A percentile compares a stretch with the other conserved stretches of the same genome.
These are phyloP conservation scores for Melastoma candidum DNA, from an alignment of 441 rosid genomes.

Conservation along the genomic window DNA sequence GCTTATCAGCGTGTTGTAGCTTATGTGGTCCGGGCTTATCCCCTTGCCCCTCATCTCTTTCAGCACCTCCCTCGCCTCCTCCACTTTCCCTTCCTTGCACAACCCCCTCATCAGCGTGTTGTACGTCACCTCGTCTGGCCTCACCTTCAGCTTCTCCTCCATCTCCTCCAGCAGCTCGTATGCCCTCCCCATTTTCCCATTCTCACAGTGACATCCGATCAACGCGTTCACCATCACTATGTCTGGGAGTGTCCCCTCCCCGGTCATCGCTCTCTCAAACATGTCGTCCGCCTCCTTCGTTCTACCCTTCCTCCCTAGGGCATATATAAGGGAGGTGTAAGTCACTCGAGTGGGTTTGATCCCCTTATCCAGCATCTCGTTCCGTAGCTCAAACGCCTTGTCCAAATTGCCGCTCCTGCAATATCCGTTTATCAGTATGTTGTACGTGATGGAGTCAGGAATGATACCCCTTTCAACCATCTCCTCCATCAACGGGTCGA, in stretches of 20 bases:
- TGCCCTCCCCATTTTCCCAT: slow-evolving; percentile 55
- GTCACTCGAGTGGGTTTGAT: slow-evolving; percentile 61
- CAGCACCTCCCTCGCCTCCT: slow-evolving; percentile 75
- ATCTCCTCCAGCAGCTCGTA: slow-evolving; percentile 55
- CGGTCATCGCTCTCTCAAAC: slow-evolving; percentile 38
- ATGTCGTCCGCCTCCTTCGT: slow-evolving; percentile 63
- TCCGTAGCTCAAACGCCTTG: slow-evolving; percentile 57
- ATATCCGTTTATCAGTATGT: slow-evolving; percentile 73
- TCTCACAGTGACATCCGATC: slow-evolving; percentile 69
- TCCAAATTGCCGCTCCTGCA: slow-evolving; percentile 58
- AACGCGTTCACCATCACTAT: slow-evolving; percentile 63
- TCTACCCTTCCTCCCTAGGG: slow-evolving; percentile 17
- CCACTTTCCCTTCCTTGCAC: slow-evolving; percentile 69
- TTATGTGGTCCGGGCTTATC: slow-evolving; percentile 67
- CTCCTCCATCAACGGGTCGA: slow-evolving; percentile 51
- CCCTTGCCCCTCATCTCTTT: slow-evolving; percentile 74
- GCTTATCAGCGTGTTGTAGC: slow-evolving; percentile 81
- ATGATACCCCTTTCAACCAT: slow-evolving; percentile 50
- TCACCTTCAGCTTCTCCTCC: slow-evolving; percentile 44
- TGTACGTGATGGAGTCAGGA: slow-evolving; percentile 64
- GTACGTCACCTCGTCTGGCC: slow-evolving; percentile 83
- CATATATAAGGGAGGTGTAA: slow-evolving; percentile 42
- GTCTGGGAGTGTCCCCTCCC: slow-evolving; percentile 43
- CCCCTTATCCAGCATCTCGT: slow-evolving; percentile 56
- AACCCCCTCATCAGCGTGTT: slow-evolving; percentile 81